Conservation (phyloP, 768 basidiomycete genomes). For the Russula vinacea region DNA sequence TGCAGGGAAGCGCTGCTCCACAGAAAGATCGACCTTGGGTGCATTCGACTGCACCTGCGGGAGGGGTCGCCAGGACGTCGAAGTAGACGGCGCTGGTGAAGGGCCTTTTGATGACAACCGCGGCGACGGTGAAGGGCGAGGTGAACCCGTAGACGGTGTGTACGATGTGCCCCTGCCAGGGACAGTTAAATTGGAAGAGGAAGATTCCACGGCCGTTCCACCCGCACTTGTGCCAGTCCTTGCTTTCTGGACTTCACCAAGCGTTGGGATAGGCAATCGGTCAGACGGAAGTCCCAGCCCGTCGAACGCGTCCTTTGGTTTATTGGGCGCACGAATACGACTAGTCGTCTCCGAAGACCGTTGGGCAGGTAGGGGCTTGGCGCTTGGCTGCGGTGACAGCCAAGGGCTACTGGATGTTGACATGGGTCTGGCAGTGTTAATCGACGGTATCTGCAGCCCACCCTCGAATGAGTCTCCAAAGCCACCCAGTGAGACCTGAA, state of each 20-base stretch:
- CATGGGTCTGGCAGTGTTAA: constrained; percentile 4
- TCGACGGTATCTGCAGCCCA: constrained; percentile 17
- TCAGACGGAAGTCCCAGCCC: constrained; percentile 57
- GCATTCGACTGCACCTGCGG: constrained; percentile 8
- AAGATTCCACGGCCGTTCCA: constrained; percentile 2
- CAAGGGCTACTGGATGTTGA: constrained; percentile 15
- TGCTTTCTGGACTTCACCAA: constrained; percentile 71
- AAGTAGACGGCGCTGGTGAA: constrained; percentile 23
- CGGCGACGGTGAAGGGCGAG: constrained; percentile 26
- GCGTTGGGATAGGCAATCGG: constrained; percentile 55
- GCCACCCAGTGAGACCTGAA: constrained; percentile 30
- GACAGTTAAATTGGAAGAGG: constrained; percentile 19
- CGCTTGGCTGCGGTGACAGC: constrained; percentile 3
- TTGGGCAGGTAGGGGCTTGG: constrained; percentile 11
- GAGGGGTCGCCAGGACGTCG: constrained; percentile 24
- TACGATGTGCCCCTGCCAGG: constrained; percentile 21
- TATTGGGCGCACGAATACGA: constrained; percentile 23
- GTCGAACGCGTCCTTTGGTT: constrained; percentile 71
- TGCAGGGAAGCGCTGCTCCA: constrained; percentile 80
- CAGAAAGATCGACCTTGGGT: constrained; percentile 45
- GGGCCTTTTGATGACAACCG: constrained; percentile 19
- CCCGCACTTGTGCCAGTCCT: constrained; percentile 67
- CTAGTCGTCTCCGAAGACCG: constrained; percentile 18
- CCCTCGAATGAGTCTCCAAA: constrained; percentile 65
- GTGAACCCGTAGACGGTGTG: constrained; percentile 19